A percentile compares a stretch with the other conserved stretches of the same genome.
Conservation (phyloP, 2,329 filamentous ascomycete genomes). For the Diplodia intermedia region DNA sequence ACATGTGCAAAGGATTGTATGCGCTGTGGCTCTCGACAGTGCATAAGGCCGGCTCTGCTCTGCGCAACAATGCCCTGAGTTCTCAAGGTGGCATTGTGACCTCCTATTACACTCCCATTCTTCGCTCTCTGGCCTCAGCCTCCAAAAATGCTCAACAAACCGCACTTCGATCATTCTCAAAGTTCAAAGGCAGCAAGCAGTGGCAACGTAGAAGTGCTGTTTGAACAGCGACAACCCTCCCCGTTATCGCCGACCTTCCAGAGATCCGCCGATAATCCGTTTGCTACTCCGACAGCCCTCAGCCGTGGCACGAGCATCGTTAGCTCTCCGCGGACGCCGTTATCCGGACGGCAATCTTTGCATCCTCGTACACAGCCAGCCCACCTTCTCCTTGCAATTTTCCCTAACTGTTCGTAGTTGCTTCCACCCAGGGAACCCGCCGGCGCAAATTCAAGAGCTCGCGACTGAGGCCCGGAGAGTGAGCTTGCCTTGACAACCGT, state of each 20-base stretch:
- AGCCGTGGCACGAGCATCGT: slow-evolving; percentile 10
- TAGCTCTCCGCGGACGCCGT: slow-evolving; percentile 1
- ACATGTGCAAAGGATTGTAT: too few species aligned
- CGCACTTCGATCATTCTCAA: neutral
- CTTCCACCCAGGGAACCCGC: neutral
- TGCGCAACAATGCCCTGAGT: neutral
- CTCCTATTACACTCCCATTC: too few species aligned
- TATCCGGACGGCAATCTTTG: neutral
- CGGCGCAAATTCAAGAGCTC: slow-evolving; percentile 46
- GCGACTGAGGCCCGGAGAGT: slow-evolving; percentile 38
- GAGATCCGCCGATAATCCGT: neutral
- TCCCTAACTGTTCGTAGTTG: neutral
- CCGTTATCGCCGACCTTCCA: neutral
- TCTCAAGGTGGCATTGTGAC: too few species aligned
- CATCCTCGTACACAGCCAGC: neutral
- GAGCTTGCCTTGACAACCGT: neutral
- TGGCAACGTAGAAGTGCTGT: neutral
- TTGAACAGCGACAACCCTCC: neutral
- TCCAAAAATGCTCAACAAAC: neutral
- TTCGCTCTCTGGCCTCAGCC: too few species aligned
- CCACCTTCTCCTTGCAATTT: too few species aligned
- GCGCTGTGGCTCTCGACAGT: neutral
- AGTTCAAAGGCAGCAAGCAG: neutral
- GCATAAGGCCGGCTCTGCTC: neutral
- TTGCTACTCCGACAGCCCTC: neutral